phyloP scores from a whole-genome alignment of 352 stramenopile species.

The Phytophthora pisi region DNA sequence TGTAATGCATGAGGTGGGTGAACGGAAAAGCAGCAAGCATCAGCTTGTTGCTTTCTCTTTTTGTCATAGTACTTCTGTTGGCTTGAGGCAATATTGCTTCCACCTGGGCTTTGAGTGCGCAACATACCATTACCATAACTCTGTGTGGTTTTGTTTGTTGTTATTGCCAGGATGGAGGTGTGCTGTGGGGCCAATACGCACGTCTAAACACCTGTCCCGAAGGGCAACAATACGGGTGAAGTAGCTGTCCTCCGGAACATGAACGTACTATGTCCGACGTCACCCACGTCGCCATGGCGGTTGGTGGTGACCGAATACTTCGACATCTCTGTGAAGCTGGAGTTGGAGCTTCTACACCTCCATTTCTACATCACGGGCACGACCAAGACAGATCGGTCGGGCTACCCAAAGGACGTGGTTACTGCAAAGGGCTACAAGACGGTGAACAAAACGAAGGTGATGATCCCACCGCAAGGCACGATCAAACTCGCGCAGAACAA shows the following conservation, averaged over 20 bases:
- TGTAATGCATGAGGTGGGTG: neutral
- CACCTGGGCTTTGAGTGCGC: neutral
- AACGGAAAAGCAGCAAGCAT: neutral
- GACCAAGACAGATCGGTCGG: neutral
- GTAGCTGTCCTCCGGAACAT: slow-evolving; percentile 9
- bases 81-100: neutral
- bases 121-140: neutral
- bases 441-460: neutral
- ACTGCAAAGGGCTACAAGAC: slow-evolving; percentile 1
- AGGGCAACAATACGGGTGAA: slow-evolving; percentile 9
- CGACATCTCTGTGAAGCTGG: slow-evolving; percentile 4
- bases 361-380: slow-evolving; percentile 4
- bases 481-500: slow-evolving; percentile 14
- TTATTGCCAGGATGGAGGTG: neutral
- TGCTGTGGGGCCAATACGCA: slow-evolving; percentile 9
- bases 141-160: neutral
- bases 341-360: slow-evolving; percentile 1
- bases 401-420: neutral
- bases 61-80: neutral
- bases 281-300: neutral
- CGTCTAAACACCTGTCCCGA: neutral
- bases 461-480: slow-evolving; percentile 8
- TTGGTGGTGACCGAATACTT: slow-evolving; percentile 4
- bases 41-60: neutral
- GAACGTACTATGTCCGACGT: neutral